phyloP scores from a whole-genome alignment of 2,329 filamentous ascomycete genomes.

The Chrysosporium queenslandicum region DNA sequence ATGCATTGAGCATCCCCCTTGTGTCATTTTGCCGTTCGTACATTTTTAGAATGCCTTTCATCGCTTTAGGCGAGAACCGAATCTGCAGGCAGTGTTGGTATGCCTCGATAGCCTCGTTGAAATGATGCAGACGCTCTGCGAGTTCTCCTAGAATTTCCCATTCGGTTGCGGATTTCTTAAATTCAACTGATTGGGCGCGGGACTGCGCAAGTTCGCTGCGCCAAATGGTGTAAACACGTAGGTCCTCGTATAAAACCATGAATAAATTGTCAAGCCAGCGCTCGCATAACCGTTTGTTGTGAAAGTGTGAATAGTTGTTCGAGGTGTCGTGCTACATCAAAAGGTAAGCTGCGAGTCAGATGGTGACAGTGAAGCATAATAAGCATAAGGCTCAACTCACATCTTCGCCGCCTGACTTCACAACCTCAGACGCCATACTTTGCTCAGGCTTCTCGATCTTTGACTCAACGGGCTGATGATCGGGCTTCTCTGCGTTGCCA shows the following conservation, averaged over 20 bases:
- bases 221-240: constrained; percentile 98
- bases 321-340: constrained; percentile 48
- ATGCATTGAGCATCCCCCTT: constrained; percentile 67
- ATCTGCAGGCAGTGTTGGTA: constrained; percentile 79
- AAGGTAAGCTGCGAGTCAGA: constrained; percentile 17
- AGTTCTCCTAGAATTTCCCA: constrained; percentile 96
- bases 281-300: constrained; percentile 94
- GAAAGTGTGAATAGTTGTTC: constrained; percentile 77
- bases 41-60: constrained; percentile 70
- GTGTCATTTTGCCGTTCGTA: constrained; percentile 72
- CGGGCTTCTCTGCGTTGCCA: constrained; percentile 18
- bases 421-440: constrained; percentile 64
- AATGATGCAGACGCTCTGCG: constrained; percentile 84
- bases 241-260: constrained; percentile 97
- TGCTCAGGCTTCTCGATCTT: constrained; percentile 67
- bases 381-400: constrained; percentile 37
- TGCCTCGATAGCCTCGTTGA: constrained; percentile 82
- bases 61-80: constrained; percentile 86
- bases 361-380: background rate
- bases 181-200: constrained; percentile 82
- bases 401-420: constrained; percentile 64
- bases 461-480: constrained; percentile 21
- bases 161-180: constrained; percentile 92
- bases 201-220: constrained; percentile 96
- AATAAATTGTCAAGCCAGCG: constrained; percentile 97